Evolutionary conservation across 495 filamentous ascomycete species (phyloP).

Genomic region (Rostrohypoxylon terebratum): DNA sequence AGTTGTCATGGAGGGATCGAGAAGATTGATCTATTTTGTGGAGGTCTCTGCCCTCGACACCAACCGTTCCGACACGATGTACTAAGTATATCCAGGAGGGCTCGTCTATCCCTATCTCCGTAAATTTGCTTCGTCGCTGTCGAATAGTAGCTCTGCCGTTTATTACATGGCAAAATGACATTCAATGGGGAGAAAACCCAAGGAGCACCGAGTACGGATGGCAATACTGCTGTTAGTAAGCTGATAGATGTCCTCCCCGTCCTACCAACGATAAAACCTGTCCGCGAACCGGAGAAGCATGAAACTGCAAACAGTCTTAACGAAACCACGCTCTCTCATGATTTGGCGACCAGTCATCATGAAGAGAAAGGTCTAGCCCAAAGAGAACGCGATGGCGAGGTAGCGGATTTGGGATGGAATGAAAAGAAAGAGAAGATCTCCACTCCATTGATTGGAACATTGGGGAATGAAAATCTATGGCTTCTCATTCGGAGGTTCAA

Average conservation of each 20-base stretch:
- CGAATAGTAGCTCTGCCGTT: background rate
- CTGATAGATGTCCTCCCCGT: constrained; percentile 53
- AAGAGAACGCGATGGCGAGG: constrained; percentile 49
- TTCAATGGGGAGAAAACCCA: constrained; percentile 12
- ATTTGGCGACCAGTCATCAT: constrained; percentile 50
- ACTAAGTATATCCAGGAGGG: constrained; percentile 9
- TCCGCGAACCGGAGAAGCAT: constrained; percentile 39
- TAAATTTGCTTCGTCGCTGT: background rate
- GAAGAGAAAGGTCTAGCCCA: constrained; percentile 53
- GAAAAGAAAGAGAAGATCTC: constrained; percentile 68
- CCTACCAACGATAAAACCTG: constrained; percentile 49
- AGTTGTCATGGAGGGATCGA: constrained; percentile 31
- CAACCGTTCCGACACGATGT: background rate
- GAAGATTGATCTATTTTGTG: constrained; percentile 3
- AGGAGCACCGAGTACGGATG: background rate
- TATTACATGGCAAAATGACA: constrained; percentile 16
- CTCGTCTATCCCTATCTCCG: background rate
- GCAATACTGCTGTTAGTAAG: background rate
- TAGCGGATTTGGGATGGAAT: constrained; percentile 81
- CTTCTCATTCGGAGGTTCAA: constrained; percentile 83
- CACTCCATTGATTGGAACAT: constrained; percentile 73
- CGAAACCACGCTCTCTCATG: constrained; percentile 54
- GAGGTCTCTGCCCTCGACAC: background rate
- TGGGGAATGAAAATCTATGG: constrained; percentile 89
- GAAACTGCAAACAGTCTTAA: constrained; percentile 45